Conservation (phyloP, 176 grass and related monocot species). For the Puya raimondii region DNA sequence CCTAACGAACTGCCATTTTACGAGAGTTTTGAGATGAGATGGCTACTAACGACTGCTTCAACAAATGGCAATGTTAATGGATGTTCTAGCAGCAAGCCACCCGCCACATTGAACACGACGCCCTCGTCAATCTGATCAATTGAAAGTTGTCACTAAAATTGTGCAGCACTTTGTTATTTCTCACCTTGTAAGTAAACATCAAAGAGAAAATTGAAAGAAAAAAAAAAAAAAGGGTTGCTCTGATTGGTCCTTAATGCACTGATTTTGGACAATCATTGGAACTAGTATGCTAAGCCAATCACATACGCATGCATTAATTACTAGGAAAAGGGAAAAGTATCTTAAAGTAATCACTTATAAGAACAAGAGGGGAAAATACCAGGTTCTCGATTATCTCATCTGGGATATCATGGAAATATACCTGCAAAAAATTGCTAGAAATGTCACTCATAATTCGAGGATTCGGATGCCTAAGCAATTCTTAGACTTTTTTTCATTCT, state of each 20-base stretch:
- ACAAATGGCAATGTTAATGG: slow-evolving; percentile 80
- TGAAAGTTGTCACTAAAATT: slow-evolving; percentile 4
- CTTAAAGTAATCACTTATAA: not conserved
- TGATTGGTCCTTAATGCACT: not conserved
- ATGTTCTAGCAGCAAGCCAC: slow-evolving; percentile 79
- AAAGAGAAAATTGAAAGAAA: not conserved
- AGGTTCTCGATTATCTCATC: slow-evolving; percentile 72
- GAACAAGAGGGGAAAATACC: slow-evolving; percentile 31
- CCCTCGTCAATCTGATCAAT: slow-evolving; percentile 68
- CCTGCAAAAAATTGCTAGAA: slow-evolving; percentile 30
- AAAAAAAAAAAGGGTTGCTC: not conserved
- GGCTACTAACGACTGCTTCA: slow-evolving; percentile 74
- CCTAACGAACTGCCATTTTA: not conserved
- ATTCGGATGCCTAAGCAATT: not conserved
- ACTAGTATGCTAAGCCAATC: not conserved
- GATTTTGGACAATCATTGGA: not conserved
- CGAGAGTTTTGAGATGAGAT: not conserved
- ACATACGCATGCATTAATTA: not conserved
- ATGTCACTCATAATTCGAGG: not conserved
- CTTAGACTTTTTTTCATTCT: not conserved
- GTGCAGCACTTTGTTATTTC: not conserved
- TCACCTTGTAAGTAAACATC: not conserved
- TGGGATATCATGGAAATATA: slow-evolving; percentile 98
- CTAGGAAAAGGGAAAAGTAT: not conserved
- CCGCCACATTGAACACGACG: slow-evolving; percentile 80